Conservation (phyloP, 2,329 filamentous ascomycete species). For the Talaromyces pinophilus region DNA sequence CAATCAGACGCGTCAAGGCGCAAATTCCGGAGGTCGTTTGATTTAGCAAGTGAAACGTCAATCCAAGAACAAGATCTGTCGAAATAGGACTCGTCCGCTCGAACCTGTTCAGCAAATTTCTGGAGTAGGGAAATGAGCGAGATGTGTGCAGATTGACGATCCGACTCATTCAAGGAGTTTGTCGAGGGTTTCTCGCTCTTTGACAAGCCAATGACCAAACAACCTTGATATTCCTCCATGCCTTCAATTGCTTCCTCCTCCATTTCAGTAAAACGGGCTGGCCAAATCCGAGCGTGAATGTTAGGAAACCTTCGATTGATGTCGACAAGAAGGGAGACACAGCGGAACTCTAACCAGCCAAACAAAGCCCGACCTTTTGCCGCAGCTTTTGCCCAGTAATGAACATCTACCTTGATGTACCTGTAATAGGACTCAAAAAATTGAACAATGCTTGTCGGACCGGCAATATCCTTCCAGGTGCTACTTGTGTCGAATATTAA, state of each 20-base stretch:
- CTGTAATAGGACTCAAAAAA: constrained; percentile 57
- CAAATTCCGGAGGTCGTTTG: constrained; percentile 23
- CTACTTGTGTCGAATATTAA: constrained; percentile 41
- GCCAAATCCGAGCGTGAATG: constrained; percentile 63
- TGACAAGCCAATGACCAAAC: constrained; percentile 62
- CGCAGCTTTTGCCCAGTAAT: constrained; percentile 65
- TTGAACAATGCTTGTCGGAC: constrained; percentile 31
- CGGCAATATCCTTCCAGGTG: constrained; percentile 51
- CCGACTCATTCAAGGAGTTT: constrained; percentile 32
- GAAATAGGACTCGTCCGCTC: constrained; percentile 38
- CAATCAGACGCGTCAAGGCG: constrained; percentile 23
- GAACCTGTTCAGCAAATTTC: constrained; percentile 39
- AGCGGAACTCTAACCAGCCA: constrained; percentile 65
- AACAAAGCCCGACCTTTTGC: constrained; percentile 58
- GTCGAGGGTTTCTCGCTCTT: constrained; percentile 22
- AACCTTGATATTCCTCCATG: constrained; percentile 57
- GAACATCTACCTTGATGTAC: constrained; percentile 63
- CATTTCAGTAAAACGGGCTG: constrained; percentile 57
- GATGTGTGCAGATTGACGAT: constrained; percentile 47
- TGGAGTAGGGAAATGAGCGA: constrained; percentile 44
- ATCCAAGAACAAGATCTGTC: constrained; percentile 40
- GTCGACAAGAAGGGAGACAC: constrained; percentile 60
- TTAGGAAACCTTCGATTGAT: constrained; percentile 56
- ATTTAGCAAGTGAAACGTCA: constrained; percentile 34
- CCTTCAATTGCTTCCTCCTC: constrained; percentile 30